Evolutionary conservation across 352 stramenopile genomes (phyloP).

Genomic region (Phytopythium litorale): DNA sequence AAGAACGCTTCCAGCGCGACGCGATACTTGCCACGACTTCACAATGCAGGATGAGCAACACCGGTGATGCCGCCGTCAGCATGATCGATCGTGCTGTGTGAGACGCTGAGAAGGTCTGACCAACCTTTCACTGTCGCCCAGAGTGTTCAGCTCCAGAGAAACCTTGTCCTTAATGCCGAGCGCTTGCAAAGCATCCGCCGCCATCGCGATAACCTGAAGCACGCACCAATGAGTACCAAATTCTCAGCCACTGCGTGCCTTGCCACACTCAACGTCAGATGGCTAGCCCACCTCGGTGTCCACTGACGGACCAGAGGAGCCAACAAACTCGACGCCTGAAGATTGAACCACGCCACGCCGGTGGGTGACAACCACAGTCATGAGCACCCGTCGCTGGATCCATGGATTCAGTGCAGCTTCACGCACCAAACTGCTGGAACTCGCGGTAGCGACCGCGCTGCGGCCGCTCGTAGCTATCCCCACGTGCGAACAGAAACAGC

Average conservation of each 20-base stretch:
- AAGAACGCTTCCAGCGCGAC: conserved; percentile 65
- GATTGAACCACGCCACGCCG: background rate
- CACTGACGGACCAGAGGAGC: conserved; percentile 66
- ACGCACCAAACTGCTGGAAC: conserved; percentile 84
- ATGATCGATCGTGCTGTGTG: background rate
- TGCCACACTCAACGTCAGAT: background rate
- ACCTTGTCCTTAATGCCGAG: conserved; percentile 63
- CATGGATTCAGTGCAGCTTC: background rate
- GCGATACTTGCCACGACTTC: conserved; percentile 66
- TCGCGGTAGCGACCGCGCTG: conserved; percentile 84
- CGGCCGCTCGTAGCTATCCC: conserved; percentile 75
- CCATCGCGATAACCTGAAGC: conserved; percentile 74
- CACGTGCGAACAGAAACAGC: background rate
- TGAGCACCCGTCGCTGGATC: background rate
- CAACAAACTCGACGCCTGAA: conserved; percentile 77
- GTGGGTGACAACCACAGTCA: background rate
- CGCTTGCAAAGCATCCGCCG: conserved; percentile 42
- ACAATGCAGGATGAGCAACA: background rate
- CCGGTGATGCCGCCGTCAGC: background rate
- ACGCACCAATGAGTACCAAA: background rate
- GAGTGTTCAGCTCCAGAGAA: conserved; percentile 74
- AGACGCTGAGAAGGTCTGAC: background rate
- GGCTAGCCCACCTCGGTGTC: conserved; percentile 58
- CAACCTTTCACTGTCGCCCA: conserved; percentile 78
- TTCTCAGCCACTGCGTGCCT: background rate